Evolutionary conservation across 108 stramenopile species (phyloP), one percentile per base, ranked within the genome.

Genomic region (Cylindrotheca closterium): DNA sequence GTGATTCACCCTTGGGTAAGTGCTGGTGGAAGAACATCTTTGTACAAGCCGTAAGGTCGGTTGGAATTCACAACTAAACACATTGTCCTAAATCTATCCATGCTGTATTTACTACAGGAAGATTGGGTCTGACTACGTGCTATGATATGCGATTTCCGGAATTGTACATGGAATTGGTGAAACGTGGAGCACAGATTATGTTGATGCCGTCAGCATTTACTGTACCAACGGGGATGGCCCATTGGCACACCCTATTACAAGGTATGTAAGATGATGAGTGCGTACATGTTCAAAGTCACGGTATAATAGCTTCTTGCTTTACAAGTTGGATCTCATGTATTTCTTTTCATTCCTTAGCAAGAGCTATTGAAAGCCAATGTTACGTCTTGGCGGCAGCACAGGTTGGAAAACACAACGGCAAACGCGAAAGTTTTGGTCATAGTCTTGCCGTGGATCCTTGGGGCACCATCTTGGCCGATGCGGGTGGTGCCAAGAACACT

Each of bases 361-460:
- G 98, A 3, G 98, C 98, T 4, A 92, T 98, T 32, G 98, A 99
- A 81, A 92, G 65, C 47, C 98, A 99, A 63, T 94, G 89, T 51
- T 98, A 92, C 63, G 91, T 99, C 21, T 30, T 99, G 2, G 98
- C 98, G 3, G 95, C 98, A n/a, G 98, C 98, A 1, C 98, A 99
- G 55, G 75, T 56, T 34, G 97, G 97, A 8, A 56, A 63, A 54
- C 94, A 95, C 78, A 95, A 96, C 73, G 74, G 64, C 21, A 94
- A 86, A 57, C 61, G 96, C 51, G 65, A 78, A 51, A 93, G 91
- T 55, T 97, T 89, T 77, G 95, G 95, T 2, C 95, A 92, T 70
- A 56, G 81, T 24, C 49, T 96, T 28, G 82, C 72, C 17, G 85
- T 86, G 33, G 83, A 88, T 82, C 91, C 89, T 18, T 90, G 89